Conservation (phyloP, 331 rosid genomes). For the Acacia pycnantha region DNA sequence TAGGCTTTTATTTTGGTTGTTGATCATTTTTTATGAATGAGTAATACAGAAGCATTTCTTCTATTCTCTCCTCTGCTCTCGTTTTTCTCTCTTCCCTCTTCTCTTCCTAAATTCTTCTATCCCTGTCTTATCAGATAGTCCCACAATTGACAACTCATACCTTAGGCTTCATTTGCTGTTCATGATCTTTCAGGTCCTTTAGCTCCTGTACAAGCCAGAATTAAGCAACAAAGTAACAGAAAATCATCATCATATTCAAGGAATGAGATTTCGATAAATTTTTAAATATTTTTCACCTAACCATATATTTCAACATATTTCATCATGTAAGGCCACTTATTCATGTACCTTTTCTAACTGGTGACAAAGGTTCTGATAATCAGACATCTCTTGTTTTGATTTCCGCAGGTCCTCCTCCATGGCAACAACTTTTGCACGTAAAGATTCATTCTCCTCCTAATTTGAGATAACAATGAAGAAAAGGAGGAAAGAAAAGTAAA, state of each 20-base stretch:
- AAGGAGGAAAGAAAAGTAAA: neutral
- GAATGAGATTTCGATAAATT: slow-evolving; percentile 1
- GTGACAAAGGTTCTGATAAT: slow-evolving; percentile 44
- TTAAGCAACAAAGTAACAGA: slow-evolving; percentile 28
- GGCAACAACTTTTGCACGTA: slow-evolving; percentile 61
- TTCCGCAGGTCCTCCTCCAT: slow-evolving; percentile 82
- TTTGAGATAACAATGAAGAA: slow-evolving; percentile 27
- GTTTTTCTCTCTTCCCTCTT: too few species aligned
- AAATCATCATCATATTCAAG: slow-evolving; percentile 19
- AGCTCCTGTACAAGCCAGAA: slow-evolving; percentile 67
- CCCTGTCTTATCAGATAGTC: neutral
- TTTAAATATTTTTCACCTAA: neutral
- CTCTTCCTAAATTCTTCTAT: too few species aligned
- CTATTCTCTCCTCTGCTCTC: too few species aligned
- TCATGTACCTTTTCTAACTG: slow-evolving; percentile 76
- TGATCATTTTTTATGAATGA: too few species aligned
- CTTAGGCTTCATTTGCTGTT: slow-evolving; percentile 90
- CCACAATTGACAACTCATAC: slow-evolving; percentile 33
- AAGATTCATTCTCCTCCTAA: slow-evolving; percentile 76
- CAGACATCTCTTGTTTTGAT: slow-evolving; percentile 60
- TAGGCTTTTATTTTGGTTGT: too few species aligned
- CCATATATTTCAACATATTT: neutral
- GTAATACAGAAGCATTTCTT: too few species aligned
- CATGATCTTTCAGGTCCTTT: slow-evolving; percentile 77
- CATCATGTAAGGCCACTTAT: neutral